These are phyloP conservation scores for Cyberlindnera misumaiensis DNA, from an alignment of 805 yeast genomes.

Conservation along the genomic window DNA sequence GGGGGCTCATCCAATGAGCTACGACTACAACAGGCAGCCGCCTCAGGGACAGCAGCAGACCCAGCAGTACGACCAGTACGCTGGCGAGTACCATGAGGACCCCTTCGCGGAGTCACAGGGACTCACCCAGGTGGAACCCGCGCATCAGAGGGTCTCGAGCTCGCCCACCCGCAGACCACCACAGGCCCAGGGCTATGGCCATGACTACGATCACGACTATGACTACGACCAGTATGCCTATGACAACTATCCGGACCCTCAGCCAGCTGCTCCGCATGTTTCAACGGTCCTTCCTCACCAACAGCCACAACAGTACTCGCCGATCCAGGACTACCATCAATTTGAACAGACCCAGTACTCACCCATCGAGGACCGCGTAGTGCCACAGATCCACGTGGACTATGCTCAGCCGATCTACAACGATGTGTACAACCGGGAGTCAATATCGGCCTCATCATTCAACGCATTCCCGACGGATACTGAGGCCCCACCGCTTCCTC, in stretches of 20 bases:
- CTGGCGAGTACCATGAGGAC: slow-evolving; percentile 9
- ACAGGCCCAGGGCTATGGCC: not conserved
- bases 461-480: slow-evolving; percentile 18
- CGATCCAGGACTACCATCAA: slow-evolving; percentile 16
- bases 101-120: slow-evolving; percentile 14
- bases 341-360: slow-evolving; percentile 1
- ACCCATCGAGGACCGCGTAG: no score
- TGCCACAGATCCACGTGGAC: no score
- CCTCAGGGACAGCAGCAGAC: no score
- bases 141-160: slow-evolving; percentile 10
- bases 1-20: slow-evolving; percentile 7
- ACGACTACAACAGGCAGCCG: slow-evolving; percentile 7
- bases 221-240: slow-evolving; percentile 1
- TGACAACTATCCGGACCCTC: slow-evolving; percentile 1
- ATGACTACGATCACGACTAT: slow-evolving; percentile 1
- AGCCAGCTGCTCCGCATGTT: no score
- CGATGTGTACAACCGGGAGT: slow-evolving; percentile 13
- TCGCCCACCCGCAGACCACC: slow-evolving; percentile 12
- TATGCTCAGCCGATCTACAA: not conserved
- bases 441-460: slow-evolving; percentile 11
- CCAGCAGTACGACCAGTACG: slow-evolving; percentile 4
- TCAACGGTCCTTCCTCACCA: no score
- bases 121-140: slow-evolving; percentile 12
- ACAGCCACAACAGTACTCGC: slow-evolving; percentile 20
- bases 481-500: slow-evolving; percentile 7